Evolutionary conservation across 1,284 basidiomycete species (phyloP).

Genomic region (Puccinia horiana): DNA sequence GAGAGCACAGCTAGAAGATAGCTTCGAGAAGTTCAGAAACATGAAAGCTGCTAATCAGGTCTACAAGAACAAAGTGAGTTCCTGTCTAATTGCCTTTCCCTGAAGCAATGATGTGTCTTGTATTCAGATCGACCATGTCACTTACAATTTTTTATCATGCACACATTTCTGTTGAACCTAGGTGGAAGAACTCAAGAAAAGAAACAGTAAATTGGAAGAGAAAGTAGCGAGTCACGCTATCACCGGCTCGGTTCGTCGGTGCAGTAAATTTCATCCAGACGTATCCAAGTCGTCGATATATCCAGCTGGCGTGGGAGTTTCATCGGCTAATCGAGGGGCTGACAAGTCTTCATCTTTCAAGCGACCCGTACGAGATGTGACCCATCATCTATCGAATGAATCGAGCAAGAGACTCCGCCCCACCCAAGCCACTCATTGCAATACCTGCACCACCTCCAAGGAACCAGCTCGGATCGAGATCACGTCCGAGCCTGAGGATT

Average conservation of each 20-base stretch:
- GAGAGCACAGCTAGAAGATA: background rate
- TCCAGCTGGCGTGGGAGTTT: background rate
- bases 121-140: background rate
- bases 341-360: background rate
- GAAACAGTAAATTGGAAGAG: background rate
- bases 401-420: background rate
- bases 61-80: constrained; percentile 6
- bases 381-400: background rate
- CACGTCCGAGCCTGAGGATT: background rate
- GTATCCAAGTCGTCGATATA: background rate
- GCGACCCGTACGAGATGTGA: background rate
- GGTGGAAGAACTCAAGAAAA: constrained; percentile 2
- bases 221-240: background rate
- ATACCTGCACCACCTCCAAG: background rate
- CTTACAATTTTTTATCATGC: background rate
- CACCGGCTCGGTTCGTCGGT: constrained; percentile 2
- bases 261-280: constrained; percentile 5
- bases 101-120: background rate
- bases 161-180: background rate
- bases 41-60: background rate
- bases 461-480: background rate
- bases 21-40: background rate
- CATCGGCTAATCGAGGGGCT: background rate
- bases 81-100: background rate
- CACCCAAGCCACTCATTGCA: background rate